Evolutionary conservation across 2,329 filamentous ascomycete genomes (phyloP).

Genomic region (Podosphaera xanthii): DNA sequence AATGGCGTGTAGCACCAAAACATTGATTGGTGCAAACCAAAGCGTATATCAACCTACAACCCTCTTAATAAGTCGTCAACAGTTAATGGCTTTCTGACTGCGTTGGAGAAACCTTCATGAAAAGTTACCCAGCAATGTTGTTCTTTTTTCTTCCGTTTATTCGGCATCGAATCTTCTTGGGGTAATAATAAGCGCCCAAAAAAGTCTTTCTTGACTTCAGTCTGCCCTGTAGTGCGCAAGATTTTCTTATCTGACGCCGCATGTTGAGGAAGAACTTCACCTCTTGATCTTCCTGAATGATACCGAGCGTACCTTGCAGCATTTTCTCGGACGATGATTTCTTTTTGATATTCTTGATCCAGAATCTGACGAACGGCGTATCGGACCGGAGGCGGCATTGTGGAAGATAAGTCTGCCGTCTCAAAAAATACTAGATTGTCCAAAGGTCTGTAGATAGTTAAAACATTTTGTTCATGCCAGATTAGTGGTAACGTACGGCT

Average conservation of each 20-base stretch:
- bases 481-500: conserved; percentile 41
- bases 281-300: conserved; percentile 24
- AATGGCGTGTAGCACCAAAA: no score
- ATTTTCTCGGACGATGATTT: conserved; percentile 41
- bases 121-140: conserved; percentile 67
- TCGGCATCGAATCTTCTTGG: conserved; percentile 28
- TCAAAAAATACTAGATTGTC: conserved; percentile 58
- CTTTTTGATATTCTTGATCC: conserved; percentile 68
- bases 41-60: conserved; percentile 20
- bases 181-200: conserved; percentile 44
- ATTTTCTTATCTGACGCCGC: conserved; percentile 6
- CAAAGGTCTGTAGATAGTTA: conserved; percentile 27
- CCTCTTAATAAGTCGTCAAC: conserved; percentile 54
- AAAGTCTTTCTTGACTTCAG: conserved; percentile 51
- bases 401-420: conserved; percentile 31
- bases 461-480: neutral
- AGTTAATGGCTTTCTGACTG: conserved; percentile 69
- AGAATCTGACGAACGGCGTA: conserved; percentile 86
- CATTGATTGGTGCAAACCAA: neutral
- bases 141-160: conserved; percentile 27
- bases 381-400: conserved; percentile 47
- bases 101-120: conserved; percentile 80
- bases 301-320: conserved; percentile 43
- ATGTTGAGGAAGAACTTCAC: conserved; percentile 3
- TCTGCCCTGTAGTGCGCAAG: conserved; percentile 4